Base-by-base conservation (phyloP, 306 rosid genomes). In the Begonia masoniana region DNA sequence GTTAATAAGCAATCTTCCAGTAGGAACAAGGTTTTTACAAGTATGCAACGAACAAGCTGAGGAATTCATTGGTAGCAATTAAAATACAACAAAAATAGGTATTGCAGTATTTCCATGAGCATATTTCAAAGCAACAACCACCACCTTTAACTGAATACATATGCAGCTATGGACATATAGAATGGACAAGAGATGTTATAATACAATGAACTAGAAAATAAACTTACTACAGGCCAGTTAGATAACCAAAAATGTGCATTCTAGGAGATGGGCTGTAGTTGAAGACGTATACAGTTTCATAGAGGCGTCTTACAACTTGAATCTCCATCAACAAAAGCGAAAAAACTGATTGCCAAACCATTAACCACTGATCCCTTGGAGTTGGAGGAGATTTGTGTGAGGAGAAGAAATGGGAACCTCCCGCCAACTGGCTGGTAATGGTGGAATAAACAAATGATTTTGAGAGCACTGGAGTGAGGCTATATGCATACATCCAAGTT, bases 211-310 rank as follows among this genome's bases (percentile, higher is more conserved):
- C 8, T 2, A 21, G 39, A 35, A 45, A 63, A 63, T 41, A 48
- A 67, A 72, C 95, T 85, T 71, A 91, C 97, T 76, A 82, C 51
- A 78, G 51, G 64, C 97, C 97, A 19, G 91, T 63, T 13, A 91
- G 76, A 73, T 91, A 85, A 23, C 96, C 96, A 36, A 85, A 2
- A 64, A 81, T 52, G 65, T 89, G 95, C 97, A 85, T 89, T 54
- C 82, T 75, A 67, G 95, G 91, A 13, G 80, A 75, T 23, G 82
- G 81, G 62, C 97, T 76, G 50, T 85, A 85, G 41, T 76, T 73
- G 74, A 85, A 89, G 15, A 83, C 83, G 21, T 71, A 71, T 36
- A 76, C 69, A 7, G 79, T 70, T 68, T 89, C 95, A 65, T 61
- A 72, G 41, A 89, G 79, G 48, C 91, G 94, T 62, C 94, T 67